These are phyloP conservation scores for Butyriboletus loyo DNA, from an alignment of 768 basidiomycete species.

Conservation along the genomic window DNA sequence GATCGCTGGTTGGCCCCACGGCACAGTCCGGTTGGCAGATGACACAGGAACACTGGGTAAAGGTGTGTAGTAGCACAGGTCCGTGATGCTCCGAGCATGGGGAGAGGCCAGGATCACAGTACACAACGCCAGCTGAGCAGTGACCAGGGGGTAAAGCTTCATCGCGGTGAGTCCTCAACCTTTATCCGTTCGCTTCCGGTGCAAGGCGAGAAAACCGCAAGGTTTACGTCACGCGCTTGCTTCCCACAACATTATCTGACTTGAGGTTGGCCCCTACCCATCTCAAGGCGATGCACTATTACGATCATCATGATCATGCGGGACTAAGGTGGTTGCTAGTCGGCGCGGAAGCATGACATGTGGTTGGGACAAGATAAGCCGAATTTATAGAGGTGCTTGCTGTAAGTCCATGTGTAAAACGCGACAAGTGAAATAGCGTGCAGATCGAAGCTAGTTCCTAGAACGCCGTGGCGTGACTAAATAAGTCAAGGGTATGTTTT, in stretches of 20 bases:
- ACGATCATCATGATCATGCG: not conserved
- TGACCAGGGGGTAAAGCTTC: not conserved
- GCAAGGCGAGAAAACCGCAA: too few species aligned
- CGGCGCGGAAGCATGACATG: not conserved
- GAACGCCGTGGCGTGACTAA: too few species aligned
- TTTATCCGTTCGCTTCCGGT: not conserved
- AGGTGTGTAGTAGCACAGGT: slow-evolving; percentile 19
- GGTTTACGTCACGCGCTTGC: not conserved
- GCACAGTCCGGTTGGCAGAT: slow-evolving; percentile 15
- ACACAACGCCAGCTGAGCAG: not conserved
- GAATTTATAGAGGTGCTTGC: too few species aligned
- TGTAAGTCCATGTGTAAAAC: too few species aligned
- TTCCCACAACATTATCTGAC: not conserved
- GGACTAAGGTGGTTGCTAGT: not conserved
- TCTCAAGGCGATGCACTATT: not conserved
- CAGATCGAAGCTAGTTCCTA: too few species aligned
- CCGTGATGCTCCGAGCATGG: not conserved
- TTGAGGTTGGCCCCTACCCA: not conserved
- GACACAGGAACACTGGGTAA: slow-evolving; percentile 14
- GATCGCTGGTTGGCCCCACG: slow-evolving; percentile 24
- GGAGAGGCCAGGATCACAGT: not conserved
- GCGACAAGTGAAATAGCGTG: too few species aligned
- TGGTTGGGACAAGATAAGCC: too few species aligned
- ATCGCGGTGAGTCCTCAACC: not conserved
- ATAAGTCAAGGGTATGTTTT: too few species aligned